Conservation (phyloP, 495 filamentous ascomycete genomes). For the Daldinia vernicosa region DNA sequence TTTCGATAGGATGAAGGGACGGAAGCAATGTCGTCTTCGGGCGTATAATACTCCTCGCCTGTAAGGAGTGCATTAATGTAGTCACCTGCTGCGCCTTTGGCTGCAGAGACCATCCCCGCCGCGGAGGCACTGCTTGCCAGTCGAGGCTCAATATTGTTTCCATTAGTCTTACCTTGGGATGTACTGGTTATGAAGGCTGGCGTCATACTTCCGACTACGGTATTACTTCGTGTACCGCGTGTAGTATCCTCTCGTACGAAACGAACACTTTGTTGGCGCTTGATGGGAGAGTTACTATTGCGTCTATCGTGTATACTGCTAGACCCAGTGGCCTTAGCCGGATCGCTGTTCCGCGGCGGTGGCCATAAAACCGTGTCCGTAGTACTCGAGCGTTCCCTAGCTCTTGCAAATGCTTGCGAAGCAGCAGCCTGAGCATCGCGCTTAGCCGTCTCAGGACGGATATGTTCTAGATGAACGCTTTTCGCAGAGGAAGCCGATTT, state of each 20-base stretch:
- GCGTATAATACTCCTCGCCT: slow-evolving; percentile 59
- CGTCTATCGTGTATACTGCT: slow-evolving; percentile 8
- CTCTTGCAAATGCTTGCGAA: slow-evolving; percentile 69
- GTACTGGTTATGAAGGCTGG: background rate
- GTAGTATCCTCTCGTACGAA: slow-evolving; percentile 55
- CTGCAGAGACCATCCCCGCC: slow-evolving; percentile 47
- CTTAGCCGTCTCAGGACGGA: slow-evolving; percentile 64
- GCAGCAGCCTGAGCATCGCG: slow-evolving; percentile 74
- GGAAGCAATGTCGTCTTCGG: slow-evolving; percentile 69
- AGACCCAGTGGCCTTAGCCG: slow-evolving; percentile 1
- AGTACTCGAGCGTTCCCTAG: slow-evolving; percentile 54
- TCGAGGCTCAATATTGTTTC: slow-evolving; percentile 15
- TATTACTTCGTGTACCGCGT: background rate
- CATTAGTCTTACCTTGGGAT: background rate
- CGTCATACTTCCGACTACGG: background rate
- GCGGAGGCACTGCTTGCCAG: slow-evolving; percentile 47
- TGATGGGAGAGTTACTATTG: slow-evolving; percentile 29
- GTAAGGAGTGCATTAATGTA: slow-evolving; percentile 51
- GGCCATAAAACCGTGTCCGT: slow-evolving; percentile 43
- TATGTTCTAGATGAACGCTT: slow-evolving; percentile 56
- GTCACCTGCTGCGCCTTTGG: slow-evolving; percentile 46
- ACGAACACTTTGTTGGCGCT: slow-evolving; percentile 62
- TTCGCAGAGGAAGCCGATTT: slow-evolving; percentile 71
- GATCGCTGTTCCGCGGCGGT: slow-evolving; percentile 31
- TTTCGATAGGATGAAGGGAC: slow-evolving; percentile 78